Evolutionary conservation across 441 rosid genomes (phyloP), one percentile per base, ranked within the genome.

Genomic region (Euphorbia schlechtendalii): DNA sequence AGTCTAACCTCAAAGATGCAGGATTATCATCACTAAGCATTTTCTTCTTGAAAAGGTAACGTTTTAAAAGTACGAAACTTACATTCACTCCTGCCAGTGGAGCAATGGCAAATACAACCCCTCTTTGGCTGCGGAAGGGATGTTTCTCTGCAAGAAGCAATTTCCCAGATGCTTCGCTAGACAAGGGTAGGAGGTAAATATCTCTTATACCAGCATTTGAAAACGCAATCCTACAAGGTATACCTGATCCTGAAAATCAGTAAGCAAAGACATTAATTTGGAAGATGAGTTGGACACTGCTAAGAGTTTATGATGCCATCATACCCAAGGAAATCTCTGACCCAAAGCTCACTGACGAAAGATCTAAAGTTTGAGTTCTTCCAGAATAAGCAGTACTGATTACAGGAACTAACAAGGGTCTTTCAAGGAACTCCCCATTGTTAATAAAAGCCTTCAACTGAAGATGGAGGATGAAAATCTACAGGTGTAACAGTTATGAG

Each of bases 91-190:
- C 87, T 5, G 91, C 85, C 71, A 88, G 71, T 46, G 91, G 87
- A 75, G 91, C 82, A 52, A 81, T 82, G 21, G 91, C 95, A 54
- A 85, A 80, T 28, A 84, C 84, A 25, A 84, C 68, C 21, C 91
- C 95, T 20, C 77, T 68, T 66, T 76, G 88, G 75, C 82, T 81
- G 61, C 82, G 84, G 63, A 84, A 87, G 53, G 95, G 91, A 77
- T 85, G 91, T 69, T 82, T 88, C 84, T 88, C 88, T 4, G 75
- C 85, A 61, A 85, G 89, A 72, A 88, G 78, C 69, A 84, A 71
- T 69, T 80, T 83, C 27, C 91, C 95, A 73, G 76, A 70, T 64
- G 63, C 67, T 58, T 80, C 87, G 8, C 67, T 71, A 46, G 84
- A 77, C 32, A 74, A 65, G 0, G 86, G 83, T 71, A 85, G 72